A percentile compares a stretch with the other conserved stretches of the same genome.
Evolutionary conservation across 768 basidiomycete genomes (phyloP).

Genomic region (Naganishia randhawae): DNA sequence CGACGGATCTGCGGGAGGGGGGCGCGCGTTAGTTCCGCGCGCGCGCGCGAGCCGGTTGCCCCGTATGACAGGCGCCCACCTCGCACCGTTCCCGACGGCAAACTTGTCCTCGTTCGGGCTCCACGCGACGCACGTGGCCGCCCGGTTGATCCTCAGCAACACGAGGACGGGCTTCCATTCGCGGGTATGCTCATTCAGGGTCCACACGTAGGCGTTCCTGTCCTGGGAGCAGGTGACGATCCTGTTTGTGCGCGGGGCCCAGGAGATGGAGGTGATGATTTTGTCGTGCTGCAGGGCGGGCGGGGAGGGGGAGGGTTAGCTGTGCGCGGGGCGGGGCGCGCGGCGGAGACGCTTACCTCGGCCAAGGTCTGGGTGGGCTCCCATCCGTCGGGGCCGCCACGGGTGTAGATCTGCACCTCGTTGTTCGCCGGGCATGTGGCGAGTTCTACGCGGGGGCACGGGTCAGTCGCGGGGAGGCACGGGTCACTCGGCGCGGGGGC

Average conservation of each 20-base stretch:
- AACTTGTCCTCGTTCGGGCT: conserved; percentile 98
- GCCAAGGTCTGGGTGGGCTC: conserved; percentile 66
- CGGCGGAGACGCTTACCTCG: conserved; percentile 60
- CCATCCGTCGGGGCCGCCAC: conserved; percentile 39
- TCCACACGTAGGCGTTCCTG: conserved; percentile 98
- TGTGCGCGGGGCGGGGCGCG: not conserved
- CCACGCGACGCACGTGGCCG: conserved; percentile 93
- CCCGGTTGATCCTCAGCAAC: conserved; percentile 85
- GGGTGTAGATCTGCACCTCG: conserved; percentile 73
- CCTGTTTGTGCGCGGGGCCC: conserved; percentile 93
- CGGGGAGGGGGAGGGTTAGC: not conserved
- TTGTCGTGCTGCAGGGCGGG: conserved; percentile 77
- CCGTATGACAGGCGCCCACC: conserved; percentile 55
- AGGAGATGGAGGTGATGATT: conserved; percentile 93
- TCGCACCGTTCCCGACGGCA: conserved; percentile 92
- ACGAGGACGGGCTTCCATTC: conserved; percentile 98
- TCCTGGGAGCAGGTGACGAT: conserved; percentile 99
- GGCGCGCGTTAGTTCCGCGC: not conserved
- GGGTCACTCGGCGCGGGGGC: not conserved
- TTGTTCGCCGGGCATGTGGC: conserved; percentile 86
- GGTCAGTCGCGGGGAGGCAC: not conserved
- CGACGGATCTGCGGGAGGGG: conserved; percentile 67
- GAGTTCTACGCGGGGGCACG: conserved; percentile 60
- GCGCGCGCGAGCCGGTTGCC: not conserved
- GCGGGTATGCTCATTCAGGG: conserved; percentile 70